Evolutionary conservation across 192 early-diverging fungal species (phyloP).

Genomic region (Gryganskiella cystojenkinii): DNA sequence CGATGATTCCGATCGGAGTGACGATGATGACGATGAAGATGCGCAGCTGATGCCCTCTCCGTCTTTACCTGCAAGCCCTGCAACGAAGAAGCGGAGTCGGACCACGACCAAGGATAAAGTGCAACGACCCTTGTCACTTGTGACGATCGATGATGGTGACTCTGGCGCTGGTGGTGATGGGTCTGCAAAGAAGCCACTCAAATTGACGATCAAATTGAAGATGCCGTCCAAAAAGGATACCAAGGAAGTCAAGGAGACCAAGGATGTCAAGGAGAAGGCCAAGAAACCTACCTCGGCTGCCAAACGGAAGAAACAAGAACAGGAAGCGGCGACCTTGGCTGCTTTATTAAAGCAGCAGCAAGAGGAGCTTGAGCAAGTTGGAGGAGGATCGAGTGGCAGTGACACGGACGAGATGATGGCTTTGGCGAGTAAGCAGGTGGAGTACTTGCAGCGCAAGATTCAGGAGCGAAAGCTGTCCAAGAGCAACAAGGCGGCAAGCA

Average conservation of each 20-base stretch:
- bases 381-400: constrained; percentile 27
- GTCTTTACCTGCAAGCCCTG: constrained; percentile 24
- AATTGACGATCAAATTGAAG: constrained; percentile 47
- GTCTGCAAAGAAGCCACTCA: constrained; percentile 23
- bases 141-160: constrained; percentile 31
- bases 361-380: constrained; percentile 5
- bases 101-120: constrained; percentile 15
- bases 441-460: constrained; percentile 51
- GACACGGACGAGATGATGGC: constrained; percentile 55
- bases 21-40: constrained; percentile 24
- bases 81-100: constrained; percentile 40
- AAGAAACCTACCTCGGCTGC: constrained; percentile 11
- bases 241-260: constrained; percentile 10
- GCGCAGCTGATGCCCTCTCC: background rate
- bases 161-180: background rate
- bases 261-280: constrained; percentile 1
- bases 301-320: background rate
- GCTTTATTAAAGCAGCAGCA: background rate
- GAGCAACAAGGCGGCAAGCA: constrained; percentile 5
- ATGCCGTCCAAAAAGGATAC: constrained; percentile 15
- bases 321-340: background rate
- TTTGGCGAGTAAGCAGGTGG: constrained; percentile 42
- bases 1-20: constrained; percentile 30
- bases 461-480: constrained; percentile 42
- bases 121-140: background rate